These are phyloP conservation scores for Alternaria gaisen DNA, from an alignment of 2,329 filamentous ascomycete species.

Conservation along the genomic window DNA sequence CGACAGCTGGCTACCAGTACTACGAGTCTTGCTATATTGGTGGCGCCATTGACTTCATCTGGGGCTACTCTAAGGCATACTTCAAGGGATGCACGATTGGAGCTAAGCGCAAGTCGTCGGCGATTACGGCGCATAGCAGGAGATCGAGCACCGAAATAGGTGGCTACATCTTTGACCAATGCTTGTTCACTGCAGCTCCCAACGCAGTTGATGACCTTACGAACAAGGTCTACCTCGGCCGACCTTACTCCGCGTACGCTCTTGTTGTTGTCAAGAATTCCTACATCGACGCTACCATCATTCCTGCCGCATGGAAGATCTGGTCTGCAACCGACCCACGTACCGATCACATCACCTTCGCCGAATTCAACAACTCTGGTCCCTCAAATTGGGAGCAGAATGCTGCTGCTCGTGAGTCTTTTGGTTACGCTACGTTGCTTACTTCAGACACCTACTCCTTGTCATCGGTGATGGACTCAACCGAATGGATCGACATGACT, in stretches of 20 bases:
- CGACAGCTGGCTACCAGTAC: constrained; percentile 59
- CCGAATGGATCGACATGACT: constrained; percentile 52
- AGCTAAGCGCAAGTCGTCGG: constrained; percentile 48
- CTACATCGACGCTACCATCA: constrained; percentile 62
- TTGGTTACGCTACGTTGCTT: constrained; percentile 47
- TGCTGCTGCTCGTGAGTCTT: constrained; percentile 46
- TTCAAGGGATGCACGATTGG: constrained; percentile 60
- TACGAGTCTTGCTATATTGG: constrained; percentile 65
- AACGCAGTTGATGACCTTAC: constrained; percentile 44
- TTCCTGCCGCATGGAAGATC: constrained; percentile 64
- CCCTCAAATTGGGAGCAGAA: constrained; percentile 50
- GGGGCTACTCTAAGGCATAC: constrained; percentile 62
- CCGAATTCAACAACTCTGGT: constrained; percentile 67
- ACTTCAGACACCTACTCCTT: constrained; percentile 49
- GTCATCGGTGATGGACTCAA: constrained; percentile 47
- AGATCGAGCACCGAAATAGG: constrained; percentile 37
- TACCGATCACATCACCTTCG: constrained; percentile 63
- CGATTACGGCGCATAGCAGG: constrained; percentile 38
- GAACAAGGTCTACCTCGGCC: constrained; percentile 58
- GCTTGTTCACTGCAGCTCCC: constrained; percentile 52
- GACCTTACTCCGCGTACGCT: constrained; percentile 61
- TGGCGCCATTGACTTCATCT: constrained; percentile 67
- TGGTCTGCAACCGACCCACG: constrained; percentile 62
- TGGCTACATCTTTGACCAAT: constrained; percentile 64
- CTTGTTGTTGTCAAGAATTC: constrained; percentile 61